These are phyloP conservation scores for Ceriops tagal DNA, from an alignment of 345 rosid species.

Conservation along the genomic window DNA sequence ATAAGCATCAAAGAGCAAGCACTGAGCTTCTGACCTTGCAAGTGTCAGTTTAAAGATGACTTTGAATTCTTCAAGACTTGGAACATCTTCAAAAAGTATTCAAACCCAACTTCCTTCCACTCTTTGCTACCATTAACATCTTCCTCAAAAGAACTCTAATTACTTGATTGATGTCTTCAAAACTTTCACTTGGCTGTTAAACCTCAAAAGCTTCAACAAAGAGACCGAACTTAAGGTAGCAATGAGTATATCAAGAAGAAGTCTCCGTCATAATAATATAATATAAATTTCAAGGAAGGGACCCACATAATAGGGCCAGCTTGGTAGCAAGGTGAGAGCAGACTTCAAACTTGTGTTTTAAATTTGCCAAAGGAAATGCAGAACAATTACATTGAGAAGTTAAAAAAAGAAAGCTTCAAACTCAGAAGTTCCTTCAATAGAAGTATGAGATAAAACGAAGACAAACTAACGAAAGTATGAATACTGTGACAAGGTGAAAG, in stretches of 20 bases:
- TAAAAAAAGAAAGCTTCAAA: too few relatives aligned
- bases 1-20: conserved; percentile 83
- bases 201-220: conserved; percentile 83
- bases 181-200: conserved; percentile 88
- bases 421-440: too few relatives aligned
- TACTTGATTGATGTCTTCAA: conserved; percentile 95
- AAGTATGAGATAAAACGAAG: too few relatives aligned
- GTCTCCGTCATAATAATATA: conserved; percentile 19
- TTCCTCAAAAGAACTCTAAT: conserved; percentile 90
- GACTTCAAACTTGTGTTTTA: background rate
- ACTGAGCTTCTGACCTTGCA: conserved; percentile 96
- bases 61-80: conserved; percentile 98
- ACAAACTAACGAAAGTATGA: too few relatives aligned
- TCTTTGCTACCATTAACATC: conserved; percentile 95
- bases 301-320: background rate
- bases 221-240: conserved; percentile 49
- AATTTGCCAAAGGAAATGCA: background rate
- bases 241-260: conserved; percentile 36
- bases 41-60: conserved; percentile 89
- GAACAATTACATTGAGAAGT: too few relatives aligned
- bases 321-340: background rate
- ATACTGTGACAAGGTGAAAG: too few relatives aligned
- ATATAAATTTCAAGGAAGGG: conserved; percentile 10
- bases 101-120: conserved; percentile 97
- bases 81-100: conserved; percentile 90